Base-by-base conservation (phyloP, 2,329 filamentous ascomycete genomes). In the Rutstroemia sp. region DNA sequence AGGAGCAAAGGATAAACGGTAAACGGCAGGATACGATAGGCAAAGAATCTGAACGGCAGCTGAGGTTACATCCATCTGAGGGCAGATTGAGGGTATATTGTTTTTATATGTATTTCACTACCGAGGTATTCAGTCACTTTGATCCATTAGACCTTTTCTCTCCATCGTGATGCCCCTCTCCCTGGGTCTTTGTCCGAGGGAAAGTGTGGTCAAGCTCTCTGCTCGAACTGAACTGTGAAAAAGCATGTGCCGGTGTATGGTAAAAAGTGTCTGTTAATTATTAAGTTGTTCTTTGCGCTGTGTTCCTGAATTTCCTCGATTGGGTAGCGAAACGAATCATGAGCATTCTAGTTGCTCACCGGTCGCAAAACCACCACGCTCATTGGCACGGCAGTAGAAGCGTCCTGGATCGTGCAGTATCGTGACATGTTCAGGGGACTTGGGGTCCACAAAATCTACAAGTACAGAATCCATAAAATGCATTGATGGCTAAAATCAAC, bases 381-480 rank as follows among this genome's bases (percentile, higher is more conserved):
- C 39, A 52, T 52, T 52, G 50, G 50, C 23, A 25, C 50, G 50
- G 39, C 19, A 45, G 25, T 46, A 52, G 17, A 21, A 21, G 23
- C 39, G 17, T 42, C 4, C 5, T 4, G 23, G 23, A 23, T 23
- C 23, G 23, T 23, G 23, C 23, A 23, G 27, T 30, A 21, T 14
- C 8, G 19, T 46, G 17, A 34, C 21, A 37, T 23, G n/a, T 37
- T 34, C 17, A 37, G 19, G 27, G 27, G 27, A 9, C 27, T 30
- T 12, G 27, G 27, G 27, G 10, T 30, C 27, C 27, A 30, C 10
- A 30, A 23, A 23, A 23, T 23, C 23, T 23, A 23, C 21, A 23
- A 23, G 21, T 23, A 23, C 23, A 23, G 23, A 30, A 30, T 30
- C 27, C 27, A 30, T 41, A 19, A 19, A 19, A 44, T 44, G 0